Evolutionary conservation across 2,329 filamentous ascomycete species (phyloP), one percentile per base, ranked within the genome.

Genomic region (Phyllosticta ampelicida): DNA sequence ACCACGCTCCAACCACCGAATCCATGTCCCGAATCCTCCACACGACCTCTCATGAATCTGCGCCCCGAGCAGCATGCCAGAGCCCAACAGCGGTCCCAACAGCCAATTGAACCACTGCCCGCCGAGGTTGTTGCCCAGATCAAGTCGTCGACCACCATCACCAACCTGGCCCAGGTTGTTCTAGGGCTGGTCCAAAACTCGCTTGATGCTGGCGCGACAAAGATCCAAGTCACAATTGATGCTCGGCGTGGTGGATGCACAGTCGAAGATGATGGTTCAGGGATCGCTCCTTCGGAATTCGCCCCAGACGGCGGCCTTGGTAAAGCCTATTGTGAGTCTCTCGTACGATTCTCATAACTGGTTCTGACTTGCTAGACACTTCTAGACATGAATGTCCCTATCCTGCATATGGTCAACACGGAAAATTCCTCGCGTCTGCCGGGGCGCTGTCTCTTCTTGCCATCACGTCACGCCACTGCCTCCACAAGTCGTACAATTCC

Each of bases 241-340:
- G 90, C 89, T 68, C 71, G 73, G 56, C 84, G 86, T 21, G 92
- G 90, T 5, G 83, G 81, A 63, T 96, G 91, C 70, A 78, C 79
- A 0, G 80, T 96, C 5, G 87, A 95, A 66, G 94, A 99, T 68
- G 81, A 97, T 72, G 94, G 94, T 1, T 59, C 76, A 16, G 94
- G 94, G 0, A 95, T 99, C 51, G 69, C 76, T 1, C 82, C 87
- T 0, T 66, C 70, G 1, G 91, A 96, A 63, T 96, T 97, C 65
- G 67, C 67, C n/a, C 75, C 81, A 2, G 70, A 73, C 51, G 90
- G 90, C 4, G 86, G 87, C 0, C 75, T 96, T 18, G 87, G 84
- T 21, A 89, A 85, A 71, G 74, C 82, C 54, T 82, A 94, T 68
- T 83, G 89, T 92, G 74, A 65, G 83, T 20, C 50, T 74, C 44